Percentiles rank a stretch among this genome's conserved stretches.
Conservation (phyloP, 1,139 yeast species). For the Sugiyamaella novakii region DNA sequence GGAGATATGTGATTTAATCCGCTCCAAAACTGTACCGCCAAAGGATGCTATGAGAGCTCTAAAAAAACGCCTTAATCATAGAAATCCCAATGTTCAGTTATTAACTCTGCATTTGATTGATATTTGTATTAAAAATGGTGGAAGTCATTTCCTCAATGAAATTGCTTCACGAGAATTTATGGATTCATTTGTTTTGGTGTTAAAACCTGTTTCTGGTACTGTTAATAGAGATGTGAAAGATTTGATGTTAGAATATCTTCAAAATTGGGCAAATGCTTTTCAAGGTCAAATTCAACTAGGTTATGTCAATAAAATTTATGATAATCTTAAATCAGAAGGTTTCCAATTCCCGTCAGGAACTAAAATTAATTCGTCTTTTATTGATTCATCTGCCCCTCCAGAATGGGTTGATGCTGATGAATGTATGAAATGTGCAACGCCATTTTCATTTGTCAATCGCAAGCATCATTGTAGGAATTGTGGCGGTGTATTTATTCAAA, state of each 20-base stretch:
- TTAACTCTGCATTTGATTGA: conserved; percentile 78
- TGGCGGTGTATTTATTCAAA: conserved; percentile 91
- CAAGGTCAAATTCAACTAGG: conserved; percentile 66
- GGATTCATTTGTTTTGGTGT: conserved; percentile 53
- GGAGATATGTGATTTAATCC: conserved; percentile 84
- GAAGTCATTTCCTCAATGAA: conserved; percentile 78
- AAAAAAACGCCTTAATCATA: conserved; percentile 68
- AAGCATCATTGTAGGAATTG: conserved; percentile 97
- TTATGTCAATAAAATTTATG: conserved; percentile 66
- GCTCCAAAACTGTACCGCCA: conserved; percentile 81
- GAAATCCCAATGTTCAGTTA: conserved; percentile 73
- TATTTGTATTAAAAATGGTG: conserved; percentile 91
- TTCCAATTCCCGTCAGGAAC: conserved; percentile 61
- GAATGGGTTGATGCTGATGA: conserved; percentile 97
- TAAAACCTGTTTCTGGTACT: conserved; percentile 38
- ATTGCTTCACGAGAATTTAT: conserved; percentile 84
- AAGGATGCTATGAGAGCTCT: conserved; percentile 82
- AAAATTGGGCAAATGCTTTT: conserved; percentile 77
- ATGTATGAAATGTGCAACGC: conserved; percentile 88
- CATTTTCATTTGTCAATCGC: conserved; percentile 79
- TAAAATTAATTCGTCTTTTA: conserved; percentile 53
- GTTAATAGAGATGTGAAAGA: conserved; percentile 60
- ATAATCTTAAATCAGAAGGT: conserved; percentile 58
- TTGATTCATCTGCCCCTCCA: conserved; percentile 93
- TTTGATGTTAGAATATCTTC: conserved; percentile 63